Conservation (phyloP, 148 eudicot species). For the Arbutus unedo region DNA sequence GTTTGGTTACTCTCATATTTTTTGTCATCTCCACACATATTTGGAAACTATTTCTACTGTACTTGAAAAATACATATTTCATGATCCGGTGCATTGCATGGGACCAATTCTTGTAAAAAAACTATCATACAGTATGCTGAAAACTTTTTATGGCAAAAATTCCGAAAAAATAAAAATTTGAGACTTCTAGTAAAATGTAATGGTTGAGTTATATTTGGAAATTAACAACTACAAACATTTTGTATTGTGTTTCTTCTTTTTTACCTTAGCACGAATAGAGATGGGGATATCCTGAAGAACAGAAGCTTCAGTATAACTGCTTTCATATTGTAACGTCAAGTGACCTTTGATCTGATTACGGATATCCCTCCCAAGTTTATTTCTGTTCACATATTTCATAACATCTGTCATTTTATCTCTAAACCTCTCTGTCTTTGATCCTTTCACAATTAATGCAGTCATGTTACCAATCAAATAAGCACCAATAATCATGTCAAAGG, state of each 20-base stretch:
- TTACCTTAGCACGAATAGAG: constrained; percentile 73
- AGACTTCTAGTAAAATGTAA: neutral
- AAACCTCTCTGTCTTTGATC: constrained; percentile 62
- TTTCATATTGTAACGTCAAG: constrained; percentile 61
- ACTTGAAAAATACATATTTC: too few species aligned
- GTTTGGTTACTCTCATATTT: too few species aligned
- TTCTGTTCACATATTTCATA: constrained; percentile 62
- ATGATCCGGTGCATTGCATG: too few species aligned
- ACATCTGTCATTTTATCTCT: constrained; percentile 72
- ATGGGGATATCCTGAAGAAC: constrained; percentile 65
- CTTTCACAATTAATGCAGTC: constrained; percentile 74
- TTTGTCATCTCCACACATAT: too few species aligned
- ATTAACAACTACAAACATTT: constrained; percentile 2
- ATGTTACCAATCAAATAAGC: constrained; percentile 76
- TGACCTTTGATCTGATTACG: constrained; percentile 70
- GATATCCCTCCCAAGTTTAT: constrained; percentile 56
- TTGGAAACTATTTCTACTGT: too few species aligned
- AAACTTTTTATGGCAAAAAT: neutral
- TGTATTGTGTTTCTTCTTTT: neutral
- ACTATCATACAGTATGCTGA: neutral
- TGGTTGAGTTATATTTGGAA: neutral
- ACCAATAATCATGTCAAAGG: constrained; percentile 73
- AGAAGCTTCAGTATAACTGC: constrained; percentile 64
- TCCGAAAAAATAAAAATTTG: neutral
- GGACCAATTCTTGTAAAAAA: too few species aligned